Percentiles rank a stretch among this genome's conserved stretches.
These are phyloP conservation scores for Trametes cubensis DNA, from an alignment of 768 basidiomycete species.

Conservation along the genomic window DNA sequence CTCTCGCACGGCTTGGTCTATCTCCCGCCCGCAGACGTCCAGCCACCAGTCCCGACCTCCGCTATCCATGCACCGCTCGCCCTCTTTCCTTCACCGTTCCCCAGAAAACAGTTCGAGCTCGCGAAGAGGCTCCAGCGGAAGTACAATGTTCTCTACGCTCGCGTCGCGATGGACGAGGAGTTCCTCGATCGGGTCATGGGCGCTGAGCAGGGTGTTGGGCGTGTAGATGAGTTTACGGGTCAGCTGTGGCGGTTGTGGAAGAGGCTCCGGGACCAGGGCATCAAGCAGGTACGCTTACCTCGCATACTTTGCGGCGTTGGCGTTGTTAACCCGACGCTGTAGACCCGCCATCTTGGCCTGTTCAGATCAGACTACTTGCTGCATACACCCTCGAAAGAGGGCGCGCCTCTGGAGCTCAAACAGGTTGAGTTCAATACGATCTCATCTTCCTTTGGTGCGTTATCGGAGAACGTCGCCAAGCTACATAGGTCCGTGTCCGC, in stretches of 20 bases:
- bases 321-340: slow-evolving; percentile 32
- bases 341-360: slow-evolving; percentile 87
- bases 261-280: slow-evolving; percentile 63
- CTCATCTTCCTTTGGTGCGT: slow-evolving; percentile 83
- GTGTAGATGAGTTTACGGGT: slow-evolving; percentile 86
- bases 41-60: slow-evolving; percentile 60
- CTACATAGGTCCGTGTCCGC: slow-evolving; percentile 67
- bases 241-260: slow-evolving; percentile 89
- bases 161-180: slow-evolving; percentile 73
- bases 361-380: slow-evolving; percentile 95
- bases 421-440: slow-evolving; percentile 99
- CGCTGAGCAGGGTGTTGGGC: slow-evolving; percentile 70
- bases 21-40: slow-evolving; percentile 55
- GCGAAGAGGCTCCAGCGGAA: slow-evolving; percentile 69
- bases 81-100: slow-evolving; percentile 86
- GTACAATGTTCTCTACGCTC: slow-evolving; percentile 86
- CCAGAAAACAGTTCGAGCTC: slow-evolving; percentile 65
- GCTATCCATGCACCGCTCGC: slow-evolving; percentile 91
- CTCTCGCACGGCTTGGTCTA: slow-evolving; percentile 85
- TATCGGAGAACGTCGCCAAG: slow-evolving; percentile 67
- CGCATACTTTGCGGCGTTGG: background rate
- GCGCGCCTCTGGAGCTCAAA: slow-evolving; percentile 57
- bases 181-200: slow-evolving; percentile 90
- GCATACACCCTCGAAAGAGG: slow-evolving; percentile 48
- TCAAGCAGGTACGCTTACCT: slow-evolving; percentile 48